Evolutionary conservation across 139 green algal genomes (phyloP), one percentile per base, ranked within the genome.

Genomic region (Cymbomonas tetramitiformis): DNA sequence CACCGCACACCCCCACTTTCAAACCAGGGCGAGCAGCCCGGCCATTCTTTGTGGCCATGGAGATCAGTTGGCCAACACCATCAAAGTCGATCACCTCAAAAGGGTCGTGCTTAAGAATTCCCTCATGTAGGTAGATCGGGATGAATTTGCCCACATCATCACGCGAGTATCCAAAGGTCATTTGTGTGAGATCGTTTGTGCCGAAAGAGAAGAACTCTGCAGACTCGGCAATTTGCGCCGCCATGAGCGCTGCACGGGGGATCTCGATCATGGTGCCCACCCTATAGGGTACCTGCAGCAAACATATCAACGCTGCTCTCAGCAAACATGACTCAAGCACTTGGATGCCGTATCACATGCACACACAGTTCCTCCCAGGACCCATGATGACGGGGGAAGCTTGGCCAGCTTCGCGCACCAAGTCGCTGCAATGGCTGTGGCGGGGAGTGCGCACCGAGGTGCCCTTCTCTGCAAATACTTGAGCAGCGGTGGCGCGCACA

Each of bases 241-340:
- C 82, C 9, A 76, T 56, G 26, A 95, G 76, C 26, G 78, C 78
- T 30, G 75, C 87, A 23, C 87, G 76, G 0, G 87, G 87, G 40
- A 93, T 71, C 74, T 94, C 86, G 40, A 94, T 94, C 87, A 95
- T 95, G 32, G 86, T 93, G 51, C 87, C 87, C 3, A 87, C 68
- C 28, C 74, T 63, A 51, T 79, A 83, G 6, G 60, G 25, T 5
- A 86, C 67, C 2, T 9, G 41, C 7, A 40, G n/a, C n/a, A n/a
- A n/a, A n/a, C n/a, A n/a, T n/a, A n/a, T n/a, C n/a, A n/a, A n/a
- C n/a, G n/a, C n/a, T n/a, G n/a, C n/a, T n/a, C n/a, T n/a, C n/a
- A n/a, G n/a, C n/a, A n/a, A n/a, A n/a, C n/a, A n/a, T n/a, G n/a
- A n/a, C n/a, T n/a, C n/a, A n/a, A n/a, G n/a, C n/a, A n/a, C n/a